Percentiles rank a stretch among this genome's conserved stretches.
phyloP scores from a whole-genome alignment of 192 early-diverging fungal genomes.

The Umbelopsis ramanniana region DNA sequence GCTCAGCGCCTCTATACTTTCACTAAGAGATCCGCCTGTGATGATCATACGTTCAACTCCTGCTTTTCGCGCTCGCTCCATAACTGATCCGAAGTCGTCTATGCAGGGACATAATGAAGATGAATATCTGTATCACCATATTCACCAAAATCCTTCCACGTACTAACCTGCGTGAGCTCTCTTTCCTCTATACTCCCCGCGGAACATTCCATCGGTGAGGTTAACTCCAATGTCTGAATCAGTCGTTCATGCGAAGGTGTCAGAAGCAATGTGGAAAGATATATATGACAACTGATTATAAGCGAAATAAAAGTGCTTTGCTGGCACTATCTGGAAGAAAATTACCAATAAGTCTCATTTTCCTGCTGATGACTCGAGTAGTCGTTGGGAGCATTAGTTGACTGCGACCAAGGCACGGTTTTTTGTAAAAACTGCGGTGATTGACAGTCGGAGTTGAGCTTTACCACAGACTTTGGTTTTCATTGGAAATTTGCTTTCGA shows the following conservation, averaged over 20 bases:
- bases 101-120: background rate
- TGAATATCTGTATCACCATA: background rate
- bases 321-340: background rate
- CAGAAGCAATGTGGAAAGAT: no score
- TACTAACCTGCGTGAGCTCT: slow-evolving; percentile 64
- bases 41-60: slow-evolving; percentile 83
- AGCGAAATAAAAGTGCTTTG: no score
- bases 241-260: background rate
- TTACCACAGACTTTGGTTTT: no score
- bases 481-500: no score
- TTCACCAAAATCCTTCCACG: background rate
- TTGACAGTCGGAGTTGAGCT: no score
- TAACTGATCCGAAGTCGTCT: slow-evolving; percentile 70
- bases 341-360: slow-evolving; percentile 22
- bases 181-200: slow-evolving; percentile 80
- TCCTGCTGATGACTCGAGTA: background rate
- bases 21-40: slow-evolving; percentile 70
- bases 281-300: no score
- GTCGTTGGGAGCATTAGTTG: background rate
- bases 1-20: slow-evolving; percentile 63
- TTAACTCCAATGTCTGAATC: slow-evolving; percentile 85
- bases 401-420: background rate
- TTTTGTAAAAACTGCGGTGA: no score
- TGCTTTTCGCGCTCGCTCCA: slow-evolving; percentile 66
- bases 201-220: slow-evolving; percentile 87